A percentile compares a stretch with the other conserved stretches of the same genome.
These are phyloP conservation scores for Salvia hispanica DNA, from an alignment of 257 asterid species.

Conservation along the genomic window DNA sequence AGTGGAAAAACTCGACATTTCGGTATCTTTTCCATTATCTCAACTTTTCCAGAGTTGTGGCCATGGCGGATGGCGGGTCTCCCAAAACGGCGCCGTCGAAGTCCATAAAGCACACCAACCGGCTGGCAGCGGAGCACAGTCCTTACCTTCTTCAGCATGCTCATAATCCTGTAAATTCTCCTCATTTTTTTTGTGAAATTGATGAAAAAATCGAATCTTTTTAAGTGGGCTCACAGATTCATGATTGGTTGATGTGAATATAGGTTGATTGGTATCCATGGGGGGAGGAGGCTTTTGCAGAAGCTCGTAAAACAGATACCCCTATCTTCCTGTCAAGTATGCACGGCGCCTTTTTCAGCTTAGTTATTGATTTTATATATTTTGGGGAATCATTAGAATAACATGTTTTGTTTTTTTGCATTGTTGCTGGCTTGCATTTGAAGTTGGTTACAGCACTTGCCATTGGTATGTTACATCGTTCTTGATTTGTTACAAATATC, in stretches of 20 bases:
- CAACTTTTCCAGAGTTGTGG: conserved; percentile 38
- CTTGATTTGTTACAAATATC: not conserved
- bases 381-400: conserved; percentile 1
- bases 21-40: conserved; percentile 20
- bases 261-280: conserved; percentile 97
- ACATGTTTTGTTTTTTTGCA: conserved; percentile 13
- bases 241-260: conserved; percentile 30
- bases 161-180: conserved; percentile 70
- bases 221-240: not conserved
- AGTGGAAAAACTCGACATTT: conserved; percentile 16
- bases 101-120: too few species aligned
- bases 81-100: conserved; percentile 46
- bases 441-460: conserved; percentile 99
- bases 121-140: conserved; percentile 84
- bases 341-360: not conserved
- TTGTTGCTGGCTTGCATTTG: conserved; percentile 40
- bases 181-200: not conserved
- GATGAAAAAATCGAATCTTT: not conserved
- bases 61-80: conserved; percentile 66
- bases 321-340: conserved; percentile 92
- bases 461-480: conserved; percentile 65
- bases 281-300: conserved; percentile 93
- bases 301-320: conserved; percentile 81
- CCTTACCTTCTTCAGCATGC: conserved; percentile 97
- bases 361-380: too few species aligned